A percentile compares a stretch with the other conserved stretches of the same genome.
Conservation (phyloP, 371 early-diverging fungal species). For the Haplosporangium sp. region DNA sequence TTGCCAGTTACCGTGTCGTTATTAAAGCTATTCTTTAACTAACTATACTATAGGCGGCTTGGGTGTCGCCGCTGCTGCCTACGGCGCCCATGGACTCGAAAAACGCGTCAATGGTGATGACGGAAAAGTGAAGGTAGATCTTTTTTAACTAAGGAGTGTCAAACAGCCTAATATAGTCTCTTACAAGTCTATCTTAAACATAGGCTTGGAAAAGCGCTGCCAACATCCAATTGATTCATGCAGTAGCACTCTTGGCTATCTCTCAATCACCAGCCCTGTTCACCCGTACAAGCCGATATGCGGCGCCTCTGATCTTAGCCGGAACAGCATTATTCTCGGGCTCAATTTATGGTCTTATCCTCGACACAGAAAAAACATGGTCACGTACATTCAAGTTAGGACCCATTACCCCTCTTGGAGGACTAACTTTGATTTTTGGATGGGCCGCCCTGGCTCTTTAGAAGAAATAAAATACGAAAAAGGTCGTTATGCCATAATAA, state of each 20-base stretch:
- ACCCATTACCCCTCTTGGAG: constrained; percentile 84
- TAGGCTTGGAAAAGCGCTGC: constrained; percentile 76
- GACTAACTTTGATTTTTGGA: constrained; percentile 75
- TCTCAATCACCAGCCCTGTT: constrained; percentile 58
- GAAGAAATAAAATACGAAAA: neutral
- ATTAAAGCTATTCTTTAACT: neutral
- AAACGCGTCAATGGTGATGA: constrained; percentile 72
- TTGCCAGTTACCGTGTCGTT: too few relatives aligned
- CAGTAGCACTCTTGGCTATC: constrained; percentile 71
- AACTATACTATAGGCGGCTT: constrained; percentile 63
- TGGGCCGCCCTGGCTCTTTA: constrained; percentile 76
- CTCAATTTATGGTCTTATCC: constrained; percentile 68
- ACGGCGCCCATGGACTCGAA: constrained; percentile 81
- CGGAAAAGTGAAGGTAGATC: constrained; percentile 60
- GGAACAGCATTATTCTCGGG: constrained; percentile 80
- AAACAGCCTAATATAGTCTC: neutral
- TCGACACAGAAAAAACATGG: constrained; percentile 46
- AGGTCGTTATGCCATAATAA: neutral
- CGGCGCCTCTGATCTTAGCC: constrained; percentile 62
- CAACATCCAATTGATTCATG: constrained; percentile 78
- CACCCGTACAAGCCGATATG: constrained; percentile 55
- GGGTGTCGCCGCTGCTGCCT: constrained; percentile 79
- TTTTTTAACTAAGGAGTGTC: neutral
- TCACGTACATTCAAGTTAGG: constrained; percentile 64
- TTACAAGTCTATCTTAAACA: neutral